phyloP scores from a whole-genome alignment of 768 basidiomycete species.

The Russula earlei region DNA sequence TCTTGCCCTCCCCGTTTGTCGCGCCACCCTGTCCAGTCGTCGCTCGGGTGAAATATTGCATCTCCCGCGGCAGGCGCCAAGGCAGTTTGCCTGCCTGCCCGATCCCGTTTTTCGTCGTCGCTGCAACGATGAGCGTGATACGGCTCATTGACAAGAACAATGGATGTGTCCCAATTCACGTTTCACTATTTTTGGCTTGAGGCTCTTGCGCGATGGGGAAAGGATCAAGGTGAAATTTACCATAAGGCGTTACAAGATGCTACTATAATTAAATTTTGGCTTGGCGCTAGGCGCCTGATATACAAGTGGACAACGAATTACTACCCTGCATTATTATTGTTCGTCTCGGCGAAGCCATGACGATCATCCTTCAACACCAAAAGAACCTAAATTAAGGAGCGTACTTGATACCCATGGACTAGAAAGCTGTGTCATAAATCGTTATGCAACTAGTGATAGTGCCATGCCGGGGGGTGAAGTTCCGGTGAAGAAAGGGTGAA shows the following conservation, averaged over 20 bases:
- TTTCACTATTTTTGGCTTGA: too few relatives aligned
- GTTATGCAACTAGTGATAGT: background rate
- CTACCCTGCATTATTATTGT: too few relatives aligned
- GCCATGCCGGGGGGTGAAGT: too few relatives aligned
- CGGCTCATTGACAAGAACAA: conserved; percentile 2
- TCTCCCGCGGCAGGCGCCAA: conserved; percentile 83
- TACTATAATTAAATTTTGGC: background rate
- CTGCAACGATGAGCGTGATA: conserved; percentile 83
- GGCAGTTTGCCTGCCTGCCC: conserved; percentile 69
- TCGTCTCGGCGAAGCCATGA: background rate
- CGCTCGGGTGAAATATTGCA: conserved; percentile 86
- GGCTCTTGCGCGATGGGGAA: background rate
- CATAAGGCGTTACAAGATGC: background rate
- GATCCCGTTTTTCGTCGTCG: conserved; percentile 81
- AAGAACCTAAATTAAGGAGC: background rate
- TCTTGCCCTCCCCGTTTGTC: conserved; percentile 15
- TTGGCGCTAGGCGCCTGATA: background rate
- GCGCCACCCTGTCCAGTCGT: conserved; percentile 52
- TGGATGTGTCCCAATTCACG: background rate
- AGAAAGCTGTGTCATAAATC: background rate
- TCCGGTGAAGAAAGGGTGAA: too few relatives aligned
- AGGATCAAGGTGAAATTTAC: too few relatives aligned
- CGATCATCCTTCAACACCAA: too few relatives aligned
- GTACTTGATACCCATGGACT: background rate
- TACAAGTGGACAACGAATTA: background rate